Evolutionary conservation across 257 asterid genomes (phyloP).

Genomic region (Lycium barbarum): DNA sequence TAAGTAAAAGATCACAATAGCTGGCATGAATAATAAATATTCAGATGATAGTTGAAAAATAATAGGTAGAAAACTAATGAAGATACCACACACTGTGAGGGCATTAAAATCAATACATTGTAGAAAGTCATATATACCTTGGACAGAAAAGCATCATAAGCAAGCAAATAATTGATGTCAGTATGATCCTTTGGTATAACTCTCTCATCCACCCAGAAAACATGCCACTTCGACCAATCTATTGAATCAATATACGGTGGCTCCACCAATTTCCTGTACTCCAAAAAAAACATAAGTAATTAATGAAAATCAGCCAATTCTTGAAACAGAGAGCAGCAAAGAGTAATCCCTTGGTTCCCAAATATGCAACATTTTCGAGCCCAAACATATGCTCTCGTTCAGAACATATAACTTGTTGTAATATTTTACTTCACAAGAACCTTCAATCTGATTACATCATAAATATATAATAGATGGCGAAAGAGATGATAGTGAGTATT

Average conservation of each 20-base stretch:
- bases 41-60: too few species aligned
- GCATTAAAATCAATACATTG: neutral
- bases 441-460: too few species aligned
- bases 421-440: too few species aligned
- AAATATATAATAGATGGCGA: too few species aligned
- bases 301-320: too few species aligned
- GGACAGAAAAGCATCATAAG: constrained; percentile 68
- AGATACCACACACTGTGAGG: too few species aligned
- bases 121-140: constrained; percentile 54
- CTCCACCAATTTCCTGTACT: constrained; percentile 63
- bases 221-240: constrained; percentile 86
- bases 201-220: constrained; percentile 93
- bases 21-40: neutral
- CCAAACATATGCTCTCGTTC: too few species aligned
- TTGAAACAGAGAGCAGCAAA: too few species aligned
- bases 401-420: too few species aligned
- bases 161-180: constrained; percentile 81
- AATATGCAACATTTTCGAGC: too few species aligned
- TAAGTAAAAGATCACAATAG: neutral
- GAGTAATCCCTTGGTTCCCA: too few species aligned
- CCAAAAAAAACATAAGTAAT: neutral
- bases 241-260: constrained; percentile 66
- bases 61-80: neutral
- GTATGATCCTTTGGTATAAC: constrained; percentile 72
- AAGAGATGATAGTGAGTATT: too few species aligned